Conservation (phyloP, 2,329 filamentous ascomycete species). For the Pyrenochaeta sp. region DNA sequence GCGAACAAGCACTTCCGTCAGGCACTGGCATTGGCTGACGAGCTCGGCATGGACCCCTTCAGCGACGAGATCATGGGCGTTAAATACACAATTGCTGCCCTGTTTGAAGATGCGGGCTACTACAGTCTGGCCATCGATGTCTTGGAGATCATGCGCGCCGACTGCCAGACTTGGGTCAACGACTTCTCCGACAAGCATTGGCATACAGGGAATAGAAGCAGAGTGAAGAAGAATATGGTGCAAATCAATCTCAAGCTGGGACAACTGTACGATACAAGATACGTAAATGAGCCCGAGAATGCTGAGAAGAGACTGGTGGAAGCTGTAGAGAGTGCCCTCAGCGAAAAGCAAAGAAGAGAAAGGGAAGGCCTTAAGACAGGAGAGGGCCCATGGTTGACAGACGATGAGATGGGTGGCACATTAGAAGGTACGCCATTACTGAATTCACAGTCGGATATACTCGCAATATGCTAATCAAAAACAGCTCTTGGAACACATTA, state of each 20-base stretch:
- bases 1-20: slow-evolving; percentile 86
- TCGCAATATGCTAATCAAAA: slow-evolving; percentile 30
- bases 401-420: slow-evolving; percentile 75
- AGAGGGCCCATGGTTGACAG: slow-evolving; percentile 75
- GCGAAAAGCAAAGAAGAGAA: slow-evolving; percentile 75
- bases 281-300: slow-evolving; percentile 75
- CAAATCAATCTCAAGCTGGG: slow-evolving; percentile 84
- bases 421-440: slow-evolving; percentile 66
- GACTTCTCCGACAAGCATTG: slow-evolving; percentile 53
- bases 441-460: not conserved
- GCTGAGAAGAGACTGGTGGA: slow-evolving; percentile 80
- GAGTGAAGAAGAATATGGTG: slow-evolving; percentile 76
- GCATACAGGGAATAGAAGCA: slow-evolving; percentile 62
- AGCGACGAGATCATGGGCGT: slow-evolving; percentile 91
- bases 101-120: slow-evolving; percentile 80
- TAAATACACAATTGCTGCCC: slow-evolving; percentile 79
- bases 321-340: slow-evolving; percentile 81
- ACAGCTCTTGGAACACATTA: slow-evolving; percentile 79
- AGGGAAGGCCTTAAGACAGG: slow-evolving; percentile 73
- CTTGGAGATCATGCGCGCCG: slow-evolving; percentile 76
- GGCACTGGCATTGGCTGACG: slow-evolving; percentile 76
- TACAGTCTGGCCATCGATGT: slow-evolving; percentile 77
- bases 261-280: slow-evolving; percentile 79
- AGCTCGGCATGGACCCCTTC: slow-evolving; percentile 83
- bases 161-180: slow-evolving; percentile 66